A percentile compares a stretch with the other conserved stretches of the same genome.
Evolutionary conservation across 306 rosid species (phyloP).

Genomic region (Sicyos edulis): DNA sequence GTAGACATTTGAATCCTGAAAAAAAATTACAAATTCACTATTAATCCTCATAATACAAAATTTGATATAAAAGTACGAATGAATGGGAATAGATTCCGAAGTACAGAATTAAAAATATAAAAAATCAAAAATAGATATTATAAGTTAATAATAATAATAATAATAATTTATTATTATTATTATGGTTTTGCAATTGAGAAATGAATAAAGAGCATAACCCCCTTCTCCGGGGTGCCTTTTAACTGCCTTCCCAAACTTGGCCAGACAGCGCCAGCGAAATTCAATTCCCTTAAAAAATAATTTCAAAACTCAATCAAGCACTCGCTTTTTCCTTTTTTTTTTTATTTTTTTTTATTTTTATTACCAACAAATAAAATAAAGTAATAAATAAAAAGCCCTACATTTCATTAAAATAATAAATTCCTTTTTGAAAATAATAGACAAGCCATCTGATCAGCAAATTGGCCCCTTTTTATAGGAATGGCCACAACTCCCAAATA

Average conservation of each 20-base stretch:
- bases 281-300: not conserved
- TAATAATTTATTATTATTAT: too few species aligned
- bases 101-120: too few species aligned
- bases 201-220: not conserved
- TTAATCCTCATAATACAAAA: too few species aligned
- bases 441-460: not conserved
- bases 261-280: conserved; percentile 19
- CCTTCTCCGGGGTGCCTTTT: not conserved
- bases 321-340: not conserved
- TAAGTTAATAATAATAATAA: too few species aligned
- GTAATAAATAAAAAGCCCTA: too few species aligned
- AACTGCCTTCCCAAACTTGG: not conserved
- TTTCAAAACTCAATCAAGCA: not conserved
- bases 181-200: too few species aligned
- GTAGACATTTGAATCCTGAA: too few species aligned
- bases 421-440: not conserved
- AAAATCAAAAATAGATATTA: too few species aligned
- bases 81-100: too few species aligned
- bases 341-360: not conserved
- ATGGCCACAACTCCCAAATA: not conserved
- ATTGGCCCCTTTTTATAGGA: conserved; percentile 13
- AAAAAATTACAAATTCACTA: too few species aligned
- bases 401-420: not conserved
- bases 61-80: too few species aligned
- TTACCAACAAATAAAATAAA: not conserved